Base-by-base conservation (phyloP, 495 filamentous ascomycete genomes). In the Penicillium maclennaniae region DNA sequence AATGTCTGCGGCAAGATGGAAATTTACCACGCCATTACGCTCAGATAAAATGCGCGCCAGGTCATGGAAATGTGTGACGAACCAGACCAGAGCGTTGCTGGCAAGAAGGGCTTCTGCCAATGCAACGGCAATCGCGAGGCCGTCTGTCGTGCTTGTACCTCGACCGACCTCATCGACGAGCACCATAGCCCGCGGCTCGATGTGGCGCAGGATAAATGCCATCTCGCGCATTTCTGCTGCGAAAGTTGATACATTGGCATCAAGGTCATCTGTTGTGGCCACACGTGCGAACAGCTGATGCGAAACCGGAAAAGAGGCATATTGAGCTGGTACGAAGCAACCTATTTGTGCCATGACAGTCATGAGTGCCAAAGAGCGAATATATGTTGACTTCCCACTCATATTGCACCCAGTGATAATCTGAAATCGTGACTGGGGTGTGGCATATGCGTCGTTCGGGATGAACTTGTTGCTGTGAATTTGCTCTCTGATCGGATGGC, bases 341-440 rank as follows among this genome's bases (percentile, higher is more conserved):
- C 93, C 93, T 52, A 95, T 84, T 60, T 98, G 93, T 5, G 90
- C 89, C 89, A 98, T 93, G 44, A 98, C 80, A 25, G 85, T 80
- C 66, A 92, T 84, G 9, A 98, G 73, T 16, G 92, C 90, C 38
- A 96, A 75, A 7, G 84, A 86, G 53, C 89, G 85, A 62, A 97
- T 95, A 71, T 95, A 97, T 0, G 92, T 97, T 54, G 89, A 90
- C 65, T 96, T 97, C n/a, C 93, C 93, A 60, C 90, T 95, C 95
- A 97, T 97, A 68, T 98, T 98, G 69, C 90, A 93, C 38, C 93
- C 93, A 6, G 93, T 96, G 62, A 98, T 86, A 54, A 97, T 88
- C 54, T 96, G 90, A 67, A 97, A 92, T 7, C 92, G 83, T 28
- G 79, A 80, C 51, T 88, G 83, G 25, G 84, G 72, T 17, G 83